Percentiles rank a stretch among this genome's conserved stretches.
Evolutionary conservation across 1,284 basidiomycete genomes (phyloP).

Genomic region (Leccinum olivaceoglutinosum): DNA sequence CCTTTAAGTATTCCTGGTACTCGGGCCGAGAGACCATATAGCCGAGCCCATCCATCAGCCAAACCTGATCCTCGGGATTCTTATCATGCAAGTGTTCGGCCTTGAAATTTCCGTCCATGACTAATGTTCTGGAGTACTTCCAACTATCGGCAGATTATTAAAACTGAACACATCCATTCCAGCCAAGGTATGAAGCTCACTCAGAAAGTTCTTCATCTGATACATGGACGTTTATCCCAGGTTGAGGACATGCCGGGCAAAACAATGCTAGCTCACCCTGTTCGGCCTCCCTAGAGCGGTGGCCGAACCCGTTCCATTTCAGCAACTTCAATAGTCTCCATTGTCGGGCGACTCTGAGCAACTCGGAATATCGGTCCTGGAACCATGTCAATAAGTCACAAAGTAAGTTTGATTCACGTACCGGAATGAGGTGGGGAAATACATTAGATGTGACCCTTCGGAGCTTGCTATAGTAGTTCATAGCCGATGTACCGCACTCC

Average conservation of each 20-base stretch:
- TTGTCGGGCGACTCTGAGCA: background rate
- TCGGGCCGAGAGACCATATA: too few relatives aligned
- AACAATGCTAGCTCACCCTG: background rate
- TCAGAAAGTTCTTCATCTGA: background rate
- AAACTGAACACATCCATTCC: background rate
- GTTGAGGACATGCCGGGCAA: background rate
- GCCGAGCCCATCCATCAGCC: too few relatives aligned
- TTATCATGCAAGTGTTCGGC: too few relatives aligned
- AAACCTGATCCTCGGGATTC: too few relatives aligned
- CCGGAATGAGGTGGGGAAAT: slow-evolving; percentile 18
- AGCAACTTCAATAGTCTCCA: background rate
- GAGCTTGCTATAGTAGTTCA: slow-evolving; percentile 24
- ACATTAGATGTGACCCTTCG: slow-evolving; percentile 18
- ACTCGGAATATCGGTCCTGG: background rate
- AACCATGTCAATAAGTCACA: too few relatives aligned
- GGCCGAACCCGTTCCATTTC: background rate
- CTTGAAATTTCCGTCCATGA: too few relatives aligned
- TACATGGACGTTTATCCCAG: background rate
- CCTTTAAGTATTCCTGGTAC: too few relatives aligned
- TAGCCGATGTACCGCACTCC: slow-evolving; percentile 23
- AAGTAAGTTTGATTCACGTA: background rate
- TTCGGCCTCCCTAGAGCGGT: background rate
- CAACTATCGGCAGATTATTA: background rate
- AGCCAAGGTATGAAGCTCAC: background rate
- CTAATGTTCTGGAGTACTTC: too few relatives aligned